Evolutionary conservation across 2,329 filamentous ascomycete species (phyloP).

Genomic region (Aspergillus aculeatinus): DNA sequence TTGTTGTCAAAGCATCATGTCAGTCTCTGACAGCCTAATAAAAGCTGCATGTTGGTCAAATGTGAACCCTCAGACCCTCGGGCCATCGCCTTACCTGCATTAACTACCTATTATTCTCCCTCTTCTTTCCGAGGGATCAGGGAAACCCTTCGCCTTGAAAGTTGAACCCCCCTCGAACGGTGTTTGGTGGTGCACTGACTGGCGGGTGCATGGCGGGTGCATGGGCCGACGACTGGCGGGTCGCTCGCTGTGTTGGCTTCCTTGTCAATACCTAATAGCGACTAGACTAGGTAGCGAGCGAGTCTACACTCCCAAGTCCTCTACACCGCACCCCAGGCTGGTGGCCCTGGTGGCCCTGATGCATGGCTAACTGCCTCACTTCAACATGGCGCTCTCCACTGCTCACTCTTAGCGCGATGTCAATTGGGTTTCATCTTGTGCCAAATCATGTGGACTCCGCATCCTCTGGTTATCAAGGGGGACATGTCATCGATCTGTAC

Average conservation of each 20-base stretch:
- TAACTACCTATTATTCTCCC: not conserved
- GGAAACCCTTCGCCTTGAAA: conserved; percentile 3
- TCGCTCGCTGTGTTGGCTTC: conserved; percentile 22
- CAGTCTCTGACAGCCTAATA: conserved; percentile 6
- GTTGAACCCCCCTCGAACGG: conserved; percentile 2
- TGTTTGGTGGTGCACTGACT: not conserved
- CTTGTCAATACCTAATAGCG: conserved; percentile 5
- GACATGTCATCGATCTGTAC: conserved; percentile 27
- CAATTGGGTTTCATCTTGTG: conserved; percentile 21
- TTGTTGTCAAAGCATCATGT: conserved; percentile 7
- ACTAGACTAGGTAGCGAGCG: not conserved
- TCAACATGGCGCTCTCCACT: conserved; percentile 21
- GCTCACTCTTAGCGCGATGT: conserved; percentile 13
- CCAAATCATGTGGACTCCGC: conserved; percentile 20
- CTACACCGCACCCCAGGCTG: conserved; percentile 18
- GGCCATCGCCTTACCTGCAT: conserved; percentile 3
- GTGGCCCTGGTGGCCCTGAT: conserved; percentile 21
- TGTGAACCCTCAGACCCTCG: conserved; percentile 1
- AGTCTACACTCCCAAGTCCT: conserved; percentile 8
- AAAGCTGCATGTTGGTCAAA: conserved; percentile 10
- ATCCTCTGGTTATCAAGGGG: conserved; percentile 22
- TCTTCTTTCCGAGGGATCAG: conserved; percentile 6
- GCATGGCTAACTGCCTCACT: conserved; percentile 27
- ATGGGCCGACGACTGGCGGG: conserved; percentile 13
- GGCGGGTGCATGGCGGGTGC: not conserved